Conservation (phyloP, 75 land plant genomes). For the Pinus taeda region DNA sequence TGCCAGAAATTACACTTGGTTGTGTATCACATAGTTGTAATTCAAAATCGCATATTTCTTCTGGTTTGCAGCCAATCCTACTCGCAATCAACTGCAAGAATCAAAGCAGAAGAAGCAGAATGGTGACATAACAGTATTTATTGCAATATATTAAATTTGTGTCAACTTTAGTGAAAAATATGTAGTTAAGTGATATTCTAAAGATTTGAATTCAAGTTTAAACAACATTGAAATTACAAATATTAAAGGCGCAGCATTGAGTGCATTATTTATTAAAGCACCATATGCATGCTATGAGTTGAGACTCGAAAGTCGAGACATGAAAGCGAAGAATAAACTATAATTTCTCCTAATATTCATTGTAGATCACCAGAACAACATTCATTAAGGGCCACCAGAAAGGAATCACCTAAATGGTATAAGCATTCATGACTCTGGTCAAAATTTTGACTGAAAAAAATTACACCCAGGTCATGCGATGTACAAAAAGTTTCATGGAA, state of each 20-base stretch:
- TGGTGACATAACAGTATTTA: background rate
- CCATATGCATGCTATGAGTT: background rate
- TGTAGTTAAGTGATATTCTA: background rate
- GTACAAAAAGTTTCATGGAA: background rate
- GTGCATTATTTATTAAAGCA: background rate
- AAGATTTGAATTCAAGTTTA: background rate
- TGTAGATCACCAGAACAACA: background rate
- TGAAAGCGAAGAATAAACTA: background rate
- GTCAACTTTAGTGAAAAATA: background rate
- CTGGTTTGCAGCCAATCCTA: constrained; percentile 62
- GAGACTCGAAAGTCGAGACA: background rate
- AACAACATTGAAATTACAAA: background rate
- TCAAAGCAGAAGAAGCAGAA: background rate
- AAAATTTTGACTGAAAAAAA: background rate
- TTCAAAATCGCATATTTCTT: constrained; percentile 95
- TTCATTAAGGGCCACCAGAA: background rate
- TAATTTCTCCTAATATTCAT: background rate
- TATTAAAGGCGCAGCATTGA: background rate
- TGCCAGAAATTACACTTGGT: constrained; percentile 88
- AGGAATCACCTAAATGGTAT: background rate
- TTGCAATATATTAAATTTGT: background rate
- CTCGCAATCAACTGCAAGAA: constrained; percentile 66
- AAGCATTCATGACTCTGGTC: background rate
- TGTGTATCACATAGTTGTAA: constrained; percentile 97
- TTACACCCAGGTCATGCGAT: background rate